These are phyloP conservation scores for Coemansia sp. DNA, from an alignment of 192 early-diverging fungal genomes.

Conservation along the genomic window DNA sequence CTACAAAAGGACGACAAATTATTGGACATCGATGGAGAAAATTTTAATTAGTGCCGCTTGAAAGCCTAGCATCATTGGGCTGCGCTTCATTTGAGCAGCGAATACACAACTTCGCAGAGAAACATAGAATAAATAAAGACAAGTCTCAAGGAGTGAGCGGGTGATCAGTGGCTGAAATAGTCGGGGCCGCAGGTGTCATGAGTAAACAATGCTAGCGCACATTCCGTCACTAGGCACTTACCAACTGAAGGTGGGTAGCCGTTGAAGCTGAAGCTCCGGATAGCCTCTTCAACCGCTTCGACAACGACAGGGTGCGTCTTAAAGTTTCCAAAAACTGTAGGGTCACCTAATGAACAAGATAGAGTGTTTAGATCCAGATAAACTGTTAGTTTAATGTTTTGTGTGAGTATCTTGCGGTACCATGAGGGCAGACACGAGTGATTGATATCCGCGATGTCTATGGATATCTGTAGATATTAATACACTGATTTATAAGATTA, in stretches of 20 bases:
- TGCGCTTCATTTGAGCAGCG: too few species aligned
- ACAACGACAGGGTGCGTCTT: constrained; percentile 66
- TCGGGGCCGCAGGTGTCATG: too few species aligned
- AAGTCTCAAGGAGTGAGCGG: too few species aligned
- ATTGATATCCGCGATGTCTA: background rate
- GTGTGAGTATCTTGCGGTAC: background rate
- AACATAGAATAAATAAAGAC: too few species aligned
- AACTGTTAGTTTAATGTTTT: background rate
- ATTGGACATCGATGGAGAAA: background rate
- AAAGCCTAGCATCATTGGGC: too few species aligned
- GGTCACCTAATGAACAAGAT: constrained; percentile 60
- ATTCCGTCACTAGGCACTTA: constrained; percentile 30
- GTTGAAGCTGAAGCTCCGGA: constrained; percentile 72
- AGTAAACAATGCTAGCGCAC: too few species aligned
- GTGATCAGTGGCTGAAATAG: too few species aligned
- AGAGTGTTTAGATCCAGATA: background rate
- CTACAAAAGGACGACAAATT: constrained; percentile 15
- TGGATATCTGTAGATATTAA: too few species aligned
- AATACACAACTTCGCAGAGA: too few species aligned
- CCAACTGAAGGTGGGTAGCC: constrained; percentile 80
- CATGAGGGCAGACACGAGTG: background rate
- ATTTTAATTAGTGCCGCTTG: background rate
- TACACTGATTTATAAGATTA: background rate
- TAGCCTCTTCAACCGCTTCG: constrained; percentile 68
- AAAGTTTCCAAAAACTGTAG: constrained; percentile 89